Evolutionary conservation across 106 monocot species (phyloP).

Genomic region (Triglochin maritima): DNA sequence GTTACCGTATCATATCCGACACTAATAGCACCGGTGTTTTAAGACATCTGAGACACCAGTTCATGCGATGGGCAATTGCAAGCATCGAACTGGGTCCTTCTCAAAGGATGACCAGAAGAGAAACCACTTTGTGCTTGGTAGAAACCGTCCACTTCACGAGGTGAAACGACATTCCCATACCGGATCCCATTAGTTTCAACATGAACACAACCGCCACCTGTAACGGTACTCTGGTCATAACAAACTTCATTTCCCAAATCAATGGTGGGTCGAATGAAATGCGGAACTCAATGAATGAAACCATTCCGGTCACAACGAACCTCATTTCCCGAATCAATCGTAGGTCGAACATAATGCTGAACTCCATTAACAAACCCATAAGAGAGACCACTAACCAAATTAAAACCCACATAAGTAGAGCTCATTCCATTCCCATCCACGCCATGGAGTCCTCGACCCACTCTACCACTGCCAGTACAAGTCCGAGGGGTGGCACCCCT

Average conservation of each 20-base stretch:
- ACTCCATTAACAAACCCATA: too few relatives aligned
- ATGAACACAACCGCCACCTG: slow-evolving; percentile 13
- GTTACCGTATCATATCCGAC: slow-evolving; percentile 6
- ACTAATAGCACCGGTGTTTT: slow-evolving; percentile 25
- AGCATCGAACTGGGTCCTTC: slow-evolving; percentile 30
- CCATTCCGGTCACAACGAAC: slow-evolving; percentile 20
- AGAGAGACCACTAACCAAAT: too few relatives aligned
- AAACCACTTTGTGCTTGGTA: slow-evolving; percentile 38
- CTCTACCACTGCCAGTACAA: too few relatives aligned
- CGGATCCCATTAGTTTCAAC: slow-evolving; percentile 16
- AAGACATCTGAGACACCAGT: slow-evolving; percentile 13
- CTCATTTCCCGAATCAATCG: slow-evolving; percentile 17
- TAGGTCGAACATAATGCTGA: slow-evolving; percentile 11
- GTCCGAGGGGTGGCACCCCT: too few relatives aligned
- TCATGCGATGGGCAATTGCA: slow-evolving; percentile 31
- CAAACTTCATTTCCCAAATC: too few relatives aligned
- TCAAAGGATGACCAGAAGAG: slow-evolving; percentile 32
- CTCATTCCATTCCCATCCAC: too few relatives aligned
- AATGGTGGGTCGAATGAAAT: too few relatives aligned
- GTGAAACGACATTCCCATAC: slow-evolving; percentile 30
- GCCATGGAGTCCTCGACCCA: too few relatives aligned
- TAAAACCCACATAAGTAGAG: too few relatives aligned
- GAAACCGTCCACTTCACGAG: slow-evolving; percentile 33
- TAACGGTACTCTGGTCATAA: slow-evolving; percentile 27
- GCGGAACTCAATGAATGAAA: too few relatives aligned